Evolutionary conservation across 345 rosid genomes (phyloP), one percentile per base, ranked within the genome.

Genomic region (Psidium friedrichsthalianum): DNA sequence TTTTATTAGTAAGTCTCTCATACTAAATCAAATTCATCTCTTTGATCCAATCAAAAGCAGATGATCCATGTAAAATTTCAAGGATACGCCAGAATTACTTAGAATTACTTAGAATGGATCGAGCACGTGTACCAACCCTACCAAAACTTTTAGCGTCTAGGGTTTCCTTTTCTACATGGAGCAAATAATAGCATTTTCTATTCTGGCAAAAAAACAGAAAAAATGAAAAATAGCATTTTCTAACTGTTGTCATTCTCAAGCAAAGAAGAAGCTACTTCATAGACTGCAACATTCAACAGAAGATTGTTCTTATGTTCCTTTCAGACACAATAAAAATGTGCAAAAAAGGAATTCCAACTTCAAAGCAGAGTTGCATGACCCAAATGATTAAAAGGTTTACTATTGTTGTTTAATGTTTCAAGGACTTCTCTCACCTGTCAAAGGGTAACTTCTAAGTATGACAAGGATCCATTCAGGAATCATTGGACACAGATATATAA

Each of bases 391-490:
- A 32, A 32, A 69, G 47, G 47, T 36, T 69, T 36, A 40, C 36
- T 69, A 9, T 40, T 69, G 21, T 69, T 69, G 24, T 82, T 83
- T 59, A 78, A 51, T 47, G 54, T 84, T 69, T 61, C 27, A 57
- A 61, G 44, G 40, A 78, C 47, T 36, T 55, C 78, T 78, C 36
- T 58, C 47, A 51, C 2, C 55, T 11, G 57, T 27, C 83, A 27
- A 82, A 87, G 89, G 89, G 92, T 93, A 90, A 89, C 90, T 91
- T 91, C 87, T 82, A 93, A 92, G 91, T 27, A 88, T 87, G 92
- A 93, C 90, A 87, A 91, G 88, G 80, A 69, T 69, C 36, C 85
- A 90, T 89, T 85, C 53, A 64, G 84, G 87, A 88, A 88, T 88
- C 83, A 90, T 86, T 55, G 53, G 56, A 84, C 85, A 78, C 20